Conservation (phyloP, 306 rosid genomes). For the Cucurbita argyrosperma region DNA sequence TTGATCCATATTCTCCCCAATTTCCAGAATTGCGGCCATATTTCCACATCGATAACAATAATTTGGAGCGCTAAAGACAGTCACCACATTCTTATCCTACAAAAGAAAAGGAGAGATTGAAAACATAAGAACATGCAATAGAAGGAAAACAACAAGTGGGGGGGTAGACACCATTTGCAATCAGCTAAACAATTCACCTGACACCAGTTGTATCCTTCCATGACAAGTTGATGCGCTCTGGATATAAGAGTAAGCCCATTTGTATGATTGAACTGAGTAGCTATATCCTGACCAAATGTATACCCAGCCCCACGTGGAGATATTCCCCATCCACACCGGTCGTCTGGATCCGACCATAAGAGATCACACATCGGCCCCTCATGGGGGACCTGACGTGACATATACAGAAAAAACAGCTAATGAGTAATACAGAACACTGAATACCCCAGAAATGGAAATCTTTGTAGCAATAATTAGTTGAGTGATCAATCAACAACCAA, state of each 20-base stretch:
- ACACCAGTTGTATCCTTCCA: conserved; percentile 99
- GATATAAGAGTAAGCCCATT: conserved; percentile 90
- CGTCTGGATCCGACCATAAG: conserved; percentile 98
- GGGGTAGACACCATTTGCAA: not conserved
- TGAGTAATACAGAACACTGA: not conserved
- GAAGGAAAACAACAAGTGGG: not conserved
- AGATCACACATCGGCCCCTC: conserved; percentile 99
- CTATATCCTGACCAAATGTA: conserved; percentile 97
- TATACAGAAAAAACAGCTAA: conserved; percentile 4
- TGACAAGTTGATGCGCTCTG: conserved; percentile 97
- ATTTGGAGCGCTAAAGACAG: conserved; percentile 96
- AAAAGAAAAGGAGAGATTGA: not conserved
- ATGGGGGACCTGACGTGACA: conserved; percentile 66
- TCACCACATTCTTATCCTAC: conserved; percentile 93
- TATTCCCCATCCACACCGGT: conserved; percentile 99
- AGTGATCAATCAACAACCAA: not conserved
- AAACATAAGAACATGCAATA: conserved; percentile 2
- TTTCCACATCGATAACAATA: conserved; percentile 96
- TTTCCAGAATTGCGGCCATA: conserved; percentile 97
- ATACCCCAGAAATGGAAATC: not conserved
- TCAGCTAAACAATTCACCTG: conserved; percentile 37
- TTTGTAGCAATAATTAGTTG: not conserved
- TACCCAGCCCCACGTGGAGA: conserved; percentile 99
- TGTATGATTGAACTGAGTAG: conserved; percentile 83
- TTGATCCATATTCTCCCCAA: conserved; percentile 97